Evolutionary conservation across 371 early-diverging fungal genomes (phyloP).

Genomic region (Rhizopus stolonifer): DNA sequence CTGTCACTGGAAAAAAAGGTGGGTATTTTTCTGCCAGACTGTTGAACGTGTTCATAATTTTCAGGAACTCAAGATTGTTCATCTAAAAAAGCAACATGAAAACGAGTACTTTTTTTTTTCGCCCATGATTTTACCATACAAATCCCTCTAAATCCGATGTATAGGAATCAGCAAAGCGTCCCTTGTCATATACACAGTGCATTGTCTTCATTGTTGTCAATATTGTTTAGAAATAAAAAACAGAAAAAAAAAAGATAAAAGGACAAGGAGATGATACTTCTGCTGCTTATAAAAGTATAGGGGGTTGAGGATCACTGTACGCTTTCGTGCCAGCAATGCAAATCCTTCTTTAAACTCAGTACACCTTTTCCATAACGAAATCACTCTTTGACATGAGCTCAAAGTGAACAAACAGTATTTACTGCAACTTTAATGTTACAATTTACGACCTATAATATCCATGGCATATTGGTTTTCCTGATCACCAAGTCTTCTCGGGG

Average conservation of each 20-base stretch:
- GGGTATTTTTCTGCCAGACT: slow-evolving; percentile 28
- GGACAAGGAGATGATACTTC: background rate
- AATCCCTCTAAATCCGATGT: slow-evolving; percentile 36
- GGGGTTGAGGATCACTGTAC: background rate
- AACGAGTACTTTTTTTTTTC: background rate
- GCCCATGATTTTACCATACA: slow-evolving; percentile 6
- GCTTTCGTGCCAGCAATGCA: background rate
- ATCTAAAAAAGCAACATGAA: slow-evolving; percentile 21
- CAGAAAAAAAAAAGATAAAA: background rate
- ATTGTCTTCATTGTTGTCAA: slow-evolving; percentile 31
- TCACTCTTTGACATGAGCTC: too few species aligned
- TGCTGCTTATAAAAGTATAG: background rate
- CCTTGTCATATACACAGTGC: slow-evolving; percentile 31
- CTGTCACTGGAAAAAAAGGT: slow-evolving; percentile 26
- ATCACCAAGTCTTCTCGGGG: too few species aligned
- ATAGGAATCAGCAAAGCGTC: slow-evolving; percentile 40
- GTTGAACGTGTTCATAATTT: slow-evolving; percentile 43
- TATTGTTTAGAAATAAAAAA: background rate
- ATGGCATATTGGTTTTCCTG: too few species aligned
- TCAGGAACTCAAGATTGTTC: slow-evolving; percentile 37
- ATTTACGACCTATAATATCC: too few species aligned
- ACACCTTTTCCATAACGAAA: background rate
- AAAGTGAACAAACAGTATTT: too few species aligned
- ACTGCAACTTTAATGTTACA: too few species aligned
- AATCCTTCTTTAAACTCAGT: background rate